phyloP scores from a whole-genome alignment of 106 monocot genomes.

The Dactylorhiza incarnata region DNA sequence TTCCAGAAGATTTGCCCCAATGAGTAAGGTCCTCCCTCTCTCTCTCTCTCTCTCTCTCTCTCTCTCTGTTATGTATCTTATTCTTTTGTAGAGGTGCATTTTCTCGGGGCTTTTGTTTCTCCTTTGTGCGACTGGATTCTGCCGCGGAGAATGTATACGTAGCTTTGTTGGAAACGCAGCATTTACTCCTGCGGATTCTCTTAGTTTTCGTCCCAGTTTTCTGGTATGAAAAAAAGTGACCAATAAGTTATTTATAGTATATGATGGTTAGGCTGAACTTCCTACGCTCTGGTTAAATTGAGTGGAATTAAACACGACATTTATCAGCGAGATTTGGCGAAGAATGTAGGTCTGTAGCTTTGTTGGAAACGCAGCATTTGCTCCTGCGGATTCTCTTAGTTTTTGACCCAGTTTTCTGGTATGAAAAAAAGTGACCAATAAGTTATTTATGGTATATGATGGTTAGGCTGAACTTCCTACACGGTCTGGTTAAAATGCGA shows the following conservation, averaged over 20 bases:
- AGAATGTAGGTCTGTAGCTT: background rate
- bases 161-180: background rate
- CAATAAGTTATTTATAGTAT: background rate
- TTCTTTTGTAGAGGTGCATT: conserved; percentile 6
- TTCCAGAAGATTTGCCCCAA: conserved; percentile 59
- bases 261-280: background rate
- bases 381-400: background rate
- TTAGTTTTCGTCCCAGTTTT: background rate
- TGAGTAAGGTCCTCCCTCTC: conserved; percentile 11
- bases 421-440: background rate
- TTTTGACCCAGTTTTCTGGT: background rate
- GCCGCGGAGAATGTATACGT: background rate
- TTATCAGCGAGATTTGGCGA: background rate
- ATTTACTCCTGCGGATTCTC: background rate
- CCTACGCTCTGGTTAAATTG: background rate
- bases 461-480: background rate
- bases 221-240: background rate
- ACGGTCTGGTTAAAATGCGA: background rate
- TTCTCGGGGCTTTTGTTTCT: background rate
- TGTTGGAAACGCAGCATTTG: background rate
- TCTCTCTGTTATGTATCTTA: background rate
- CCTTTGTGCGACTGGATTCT: background rate
- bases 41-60: background rate
- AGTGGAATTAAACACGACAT: background rate
- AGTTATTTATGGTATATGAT: background rate